Conservation (phyloP, 371 early-diverging fungal species). For the Dichotomocladium elegans region DNA sequence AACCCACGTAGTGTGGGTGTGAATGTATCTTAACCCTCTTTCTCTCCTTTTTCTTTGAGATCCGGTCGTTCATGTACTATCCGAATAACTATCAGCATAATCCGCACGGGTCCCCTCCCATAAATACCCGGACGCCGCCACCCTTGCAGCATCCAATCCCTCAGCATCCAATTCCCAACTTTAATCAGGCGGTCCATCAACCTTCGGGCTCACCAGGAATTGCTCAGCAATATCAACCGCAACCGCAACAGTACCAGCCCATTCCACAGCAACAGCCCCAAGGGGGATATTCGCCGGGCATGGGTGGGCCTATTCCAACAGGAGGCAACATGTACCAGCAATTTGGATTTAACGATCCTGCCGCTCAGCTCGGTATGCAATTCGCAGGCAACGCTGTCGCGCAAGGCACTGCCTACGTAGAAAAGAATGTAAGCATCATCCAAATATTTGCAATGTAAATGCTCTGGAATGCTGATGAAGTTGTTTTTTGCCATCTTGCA, state of each 20-base stretch:
- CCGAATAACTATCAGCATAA: conserved; percentile 3
- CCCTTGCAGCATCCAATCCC: conserved; percentile 71
- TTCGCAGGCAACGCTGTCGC: conserved; percentile 89
- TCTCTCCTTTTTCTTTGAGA: no score
- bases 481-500: no score
- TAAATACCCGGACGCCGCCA: conserved; percentile 51
- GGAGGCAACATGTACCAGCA: conserved; percentile 42
- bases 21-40: no score
- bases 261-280: conserved; percentile 29
- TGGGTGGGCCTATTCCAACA: conserved; percentile 23
- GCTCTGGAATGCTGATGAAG: not conserved
- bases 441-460: not conserved
- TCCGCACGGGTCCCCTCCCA: conserved; percentile 12
- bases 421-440: conserved; percentile 76
- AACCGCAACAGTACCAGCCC: conserved; percentile 36
- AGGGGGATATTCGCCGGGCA: conserved; percentile 28
- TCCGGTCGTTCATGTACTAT: no score
- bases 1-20: no score
- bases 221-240: conserved; percentile 31
- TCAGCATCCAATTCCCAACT: conserved; percentile 63
- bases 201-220: conserved; percentile 49
- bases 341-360: conserved; percentile 66
- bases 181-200: conserved; percentile 45
- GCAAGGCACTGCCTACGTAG: conserved; percentile 87
- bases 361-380: conserved; percentile 95